Evolutionary conservation across 495 filamentous ascomycete species (phyloP), one percentile per base, ranked within the genome.

Genomic region (Tuber calosporum): DNA sequence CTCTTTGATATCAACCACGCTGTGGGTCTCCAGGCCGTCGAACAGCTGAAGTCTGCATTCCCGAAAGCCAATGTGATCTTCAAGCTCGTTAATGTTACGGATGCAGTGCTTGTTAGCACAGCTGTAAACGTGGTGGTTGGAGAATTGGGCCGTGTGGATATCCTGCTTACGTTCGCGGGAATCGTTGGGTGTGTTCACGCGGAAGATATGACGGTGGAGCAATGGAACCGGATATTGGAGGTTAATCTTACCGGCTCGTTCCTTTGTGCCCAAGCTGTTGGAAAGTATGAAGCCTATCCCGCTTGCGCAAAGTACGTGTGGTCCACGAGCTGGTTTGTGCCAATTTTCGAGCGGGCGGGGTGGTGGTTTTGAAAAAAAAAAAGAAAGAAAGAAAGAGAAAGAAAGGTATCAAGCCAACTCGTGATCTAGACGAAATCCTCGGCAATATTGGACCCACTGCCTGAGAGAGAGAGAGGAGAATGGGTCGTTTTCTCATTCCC

Each of bases 181-280:
- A 84, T 92, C 6, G 90, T 91, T 1, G 85, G 85, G 58, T 89
- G 87, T 73, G 81, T 83, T 3, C 86, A 86, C 69, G 85, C 89
- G 0, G 75, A 89, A 5, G 86, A 88, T 19, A 88, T 89, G 84
- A 80, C 83, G 0, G 73, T 84, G 7, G 79, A 82, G 20, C 83
- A 88, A 68, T 93, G 87, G 87, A 84, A 86, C 8, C 84, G 84
- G 34, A 85, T 88, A 0, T 74, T 92, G 9, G 90, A 91, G 62
- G 85, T 92, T 72, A 93, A 93, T 77, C 86, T 87, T 5, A 90
- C 88, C 0, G 91, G 90, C 0, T 84, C 85, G 0, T 93, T 91
- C 75, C 81, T 92, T 71, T 88, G 88, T 67, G 90, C 90, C 0
- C 91, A 91, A 73, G 89, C 89, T 5, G 86, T 85, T 8, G 90